Evolutionary conservation across 2,329 filamentous ascomycete genomes (phyloP), one percentile per base, ranked within the genome.

Genomic region (Microsporum canis): DNA sequence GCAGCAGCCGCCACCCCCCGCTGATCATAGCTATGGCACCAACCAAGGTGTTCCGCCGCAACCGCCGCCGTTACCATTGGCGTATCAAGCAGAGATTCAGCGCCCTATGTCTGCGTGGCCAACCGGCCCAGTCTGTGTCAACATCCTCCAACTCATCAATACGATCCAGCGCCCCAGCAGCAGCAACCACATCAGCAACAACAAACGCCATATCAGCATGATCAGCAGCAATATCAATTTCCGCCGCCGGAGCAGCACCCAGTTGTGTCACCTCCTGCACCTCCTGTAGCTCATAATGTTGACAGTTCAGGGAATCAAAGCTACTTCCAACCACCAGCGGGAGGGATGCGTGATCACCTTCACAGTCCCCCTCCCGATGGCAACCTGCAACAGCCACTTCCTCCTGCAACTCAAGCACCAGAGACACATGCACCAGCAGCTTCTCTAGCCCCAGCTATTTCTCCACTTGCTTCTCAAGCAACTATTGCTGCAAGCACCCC

Each of bases 1-100:
- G 64, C 53, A 47, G 43, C 66, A 65, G 29, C 63, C 65, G 12
- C 63, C 65, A 23, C 66, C 65, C 57, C 61, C 65, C 39, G 62
- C 65, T 36, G 62, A 69, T 33, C 67, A 60, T 36, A 68, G 68
- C 34, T 58, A 60, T 38, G 66, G 66, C n/a, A 58, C 63, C 58
- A 61, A 62, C 41, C 60, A 59, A n/a, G 57, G 68, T 59, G 62
- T 70, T 33, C 70, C 75, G 14, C 73, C 75, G 12, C 71, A 71
- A n/a, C 75, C 73, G 1, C 74, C 75, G n/a, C 75, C 75, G 31
- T 67, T 75, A 45, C 76, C 76, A 29, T 68, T 69, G 5, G 69
- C 66, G 38, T 76, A 77, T 64, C 71, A 76, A 56, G 65, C 66
- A 59, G 67, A 69, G 59, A 62, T 66, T 17, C 63, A 68, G 29